A percentile compares a stretch with the other conserved stretches of the same genome.
Evolutionary conservation across 2,329 filamentous ascomycete species (phyloP).

Genomic region (Sclerotinia sclerotiorum): DNA sequence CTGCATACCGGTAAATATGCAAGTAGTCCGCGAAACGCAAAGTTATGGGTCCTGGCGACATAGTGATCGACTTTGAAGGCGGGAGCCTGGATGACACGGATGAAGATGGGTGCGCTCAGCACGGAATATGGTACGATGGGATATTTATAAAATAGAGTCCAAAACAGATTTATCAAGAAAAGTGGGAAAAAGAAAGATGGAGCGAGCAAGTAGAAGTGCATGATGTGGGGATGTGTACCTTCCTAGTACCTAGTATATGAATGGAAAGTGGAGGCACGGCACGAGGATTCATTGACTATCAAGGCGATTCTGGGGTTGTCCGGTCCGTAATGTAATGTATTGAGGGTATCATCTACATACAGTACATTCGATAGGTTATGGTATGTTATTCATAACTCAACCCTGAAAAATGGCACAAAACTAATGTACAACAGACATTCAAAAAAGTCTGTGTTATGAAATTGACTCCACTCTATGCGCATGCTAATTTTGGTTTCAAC

Average conservation of each 20-base stretch:
- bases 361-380: neutral
- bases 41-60: neutral
- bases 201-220: constrained; percentile 3
- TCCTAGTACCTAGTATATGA: neutral
- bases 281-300: neutral
- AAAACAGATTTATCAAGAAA: neutral
- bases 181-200: neutral
- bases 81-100: neutral
- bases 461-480: neutral
- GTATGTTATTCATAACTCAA: neutral
- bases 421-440: neutral
- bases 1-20: neutral
- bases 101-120: neutral
- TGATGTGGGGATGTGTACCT: neutral
- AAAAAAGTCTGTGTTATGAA: constrained; percentile 3
- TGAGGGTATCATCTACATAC: neutral
- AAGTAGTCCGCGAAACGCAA: neutral
- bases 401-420: neutral
- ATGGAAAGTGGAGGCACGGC: neutral
- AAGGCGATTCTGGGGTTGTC: neutral
- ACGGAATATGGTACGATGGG: neutral
- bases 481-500: neutral
- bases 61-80: neutral
- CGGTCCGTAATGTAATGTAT: neutral
- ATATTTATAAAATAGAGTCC: neutral